Evolutionary conservation across 2,329 filamentous ascomycete genomes (phyloP), one percentile per base, ranked within the genome.

Genomic region (Paracamarosporium sp.): DNA sequence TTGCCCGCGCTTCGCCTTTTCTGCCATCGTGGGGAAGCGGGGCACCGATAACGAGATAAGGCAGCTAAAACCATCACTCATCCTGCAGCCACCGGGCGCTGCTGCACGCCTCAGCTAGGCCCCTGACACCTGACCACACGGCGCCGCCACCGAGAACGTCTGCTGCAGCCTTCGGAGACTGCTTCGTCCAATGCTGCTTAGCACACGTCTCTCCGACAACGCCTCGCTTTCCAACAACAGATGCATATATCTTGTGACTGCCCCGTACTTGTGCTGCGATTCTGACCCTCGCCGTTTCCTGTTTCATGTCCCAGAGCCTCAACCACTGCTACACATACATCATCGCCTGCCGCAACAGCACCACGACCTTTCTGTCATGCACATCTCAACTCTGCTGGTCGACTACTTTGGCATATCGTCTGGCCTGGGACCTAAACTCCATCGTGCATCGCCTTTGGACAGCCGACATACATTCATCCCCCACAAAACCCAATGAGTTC

Each of bases 401-500:
- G 22, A 22, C 46, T 20, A 38, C 46, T 36, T 11, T 50, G 46
- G 31, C 46, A 35, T 31, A 50, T 13, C 13, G 7, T 22, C 24
- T 40, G 47, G 47, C 22, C 47, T 28, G 36, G 27, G 25, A 24
- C 36, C 15, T 31, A 17, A 24, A 8, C 9, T 13, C 28, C 17
- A 35, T 28, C 22, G 30, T 24, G 11, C 22, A 36, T 31, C 27
- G 8, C 8, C n/a, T 17, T 33, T 35, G 30, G 17, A 28, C 30
- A 20, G 30, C 47, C 33, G 20, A 24, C 8, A 22, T 24, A 38
- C 47, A 50, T 15, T 33, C 5, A 50, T 40, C 20, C 13, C 5
- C 13, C 22, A 48, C 30, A 3, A 20, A 25, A 28, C 40, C 25
- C 45, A 33, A 64, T 64, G 61, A 53, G 54, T 52, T 57, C 57